These are phyloP conservation scores for Metschnikowia baotianmanensis DNA, from an alignment of 805 yeast genomes.

Conservation along the genomic window DNA sequence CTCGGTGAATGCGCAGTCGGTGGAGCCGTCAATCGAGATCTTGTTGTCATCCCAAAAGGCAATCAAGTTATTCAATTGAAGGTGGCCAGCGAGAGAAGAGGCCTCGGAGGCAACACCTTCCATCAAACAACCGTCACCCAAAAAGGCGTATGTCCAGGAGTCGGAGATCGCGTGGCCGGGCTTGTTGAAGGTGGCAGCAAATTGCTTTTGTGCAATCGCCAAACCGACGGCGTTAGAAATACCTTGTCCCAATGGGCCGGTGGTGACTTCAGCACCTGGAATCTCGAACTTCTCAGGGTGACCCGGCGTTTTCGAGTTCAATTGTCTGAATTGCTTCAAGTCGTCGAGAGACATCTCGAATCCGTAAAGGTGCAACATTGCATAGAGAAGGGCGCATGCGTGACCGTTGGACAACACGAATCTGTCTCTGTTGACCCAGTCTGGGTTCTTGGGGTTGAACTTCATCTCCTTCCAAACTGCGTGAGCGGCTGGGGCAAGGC, in stretches of 20 bases:
- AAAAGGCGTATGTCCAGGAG: conserved; percentile 71
- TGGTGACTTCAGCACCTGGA: conserved; percentile 94
- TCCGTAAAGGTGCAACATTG: conserved; percentile 82
- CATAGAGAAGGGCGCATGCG: conserved; percentile 87
- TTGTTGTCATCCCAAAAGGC: conserved; percentile 96
- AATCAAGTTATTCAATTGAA: conserved; percentile 88
- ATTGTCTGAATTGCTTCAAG: conserved; percentile 85
- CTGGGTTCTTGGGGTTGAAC: conserved; percentile 87
- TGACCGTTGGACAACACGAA: conserved; percentile 96
- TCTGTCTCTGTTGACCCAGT: conserved; percentile 93
- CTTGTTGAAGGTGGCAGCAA: conserved; percentile 92
- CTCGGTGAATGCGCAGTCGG: conserved; percentile 88
- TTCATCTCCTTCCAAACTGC: conserved; percentile 75
- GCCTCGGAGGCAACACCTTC: conserved; percentile 98
- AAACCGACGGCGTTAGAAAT: conserved; percentile 93
- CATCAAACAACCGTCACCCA: conserved; percentile 98
- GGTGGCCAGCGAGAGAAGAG: conserved; percentile 92
- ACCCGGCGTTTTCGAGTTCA: conserved; percentile 91
- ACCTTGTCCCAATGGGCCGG: conserved; percentile 99
- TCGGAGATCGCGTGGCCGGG: conserved; percentile 73
- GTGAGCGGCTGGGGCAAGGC: conserved; percentile 95
- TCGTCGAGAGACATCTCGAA: conserved; percentile 80
- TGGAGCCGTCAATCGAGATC: conserved; percentile 94
- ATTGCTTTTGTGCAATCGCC: conserved; percentile 90
- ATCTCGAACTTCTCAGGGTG: conserved; percentile 87